A percentile compares a stretch with the other conserved stretches of the same genome.
phyloP scores from a whole-genome alignment of 352 stramenopile species.

The Pilasporangium apinafurcum region DNA sequence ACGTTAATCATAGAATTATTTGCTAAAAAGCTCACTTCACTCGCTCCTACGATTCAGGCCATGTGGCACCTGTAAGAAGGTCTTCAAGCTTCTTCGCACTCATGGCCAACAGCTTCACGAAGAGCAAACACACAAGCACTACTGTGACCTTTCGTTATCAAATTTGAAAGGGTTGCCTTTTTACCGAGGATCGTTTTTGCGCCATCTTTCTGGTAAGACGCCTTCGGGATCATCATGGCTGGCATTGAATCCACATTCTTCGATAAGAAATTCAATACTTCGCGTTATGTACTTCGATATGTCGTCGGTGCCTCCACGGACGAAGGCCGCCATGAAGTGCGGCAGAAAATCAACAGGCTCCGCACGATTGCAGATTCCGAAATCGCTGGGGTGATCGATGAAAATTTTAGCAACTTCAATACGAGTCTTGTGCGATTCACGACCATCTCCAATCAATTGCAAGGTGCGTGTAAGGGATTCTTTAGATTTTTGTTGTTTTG shows the following conservation, averaged over 20 bases:
- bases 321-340: slow-evolving; percentile 61
- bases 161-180: slow-evolving; percentile 3
- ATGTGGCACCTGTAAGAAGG: slow-evolving; percentile 42
- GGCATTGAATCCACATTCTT: slow-evolving; percentile 74
- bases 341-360: slow-evolving; percentile 49
- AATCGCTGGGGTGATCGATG: slow-evolving; percentile 77
- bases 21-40: not conserved
- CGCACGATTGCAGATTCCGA: slow-evolving; percentile 65
- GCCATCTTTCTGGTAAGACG: not conserved
- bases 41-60: not conserved
- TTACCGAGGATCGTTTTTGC: no score
- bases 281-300: slow-evolving; percentile 76
- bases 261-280: slow-evolving; percentile 80
- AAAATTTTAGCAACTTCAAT: slow-evolving; percentile 84
- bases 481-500: not conserved
- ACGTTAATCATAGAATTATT: not conserved
- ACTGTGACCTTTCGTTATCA: slow-evolving; percentile 11
- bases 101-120: not conserved
- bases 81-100: slow-evolving; percentile 41
- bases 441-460: slow-evolving; percentile 65
- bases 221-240: slow-evolving; percentile 22
- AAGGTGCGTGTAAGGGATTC: slow-evolving; percentile 26
- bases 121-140: not conserved
- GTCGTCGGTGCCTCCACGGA: slow-evolving; percentile 63
- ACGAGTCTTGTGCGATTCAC: slow-evolving; percentile 76